phyloP scores from a whole-genome alignment of 495 filamentous ascomycete genomes.

The Chaetomidium leptoderma region DNA sequence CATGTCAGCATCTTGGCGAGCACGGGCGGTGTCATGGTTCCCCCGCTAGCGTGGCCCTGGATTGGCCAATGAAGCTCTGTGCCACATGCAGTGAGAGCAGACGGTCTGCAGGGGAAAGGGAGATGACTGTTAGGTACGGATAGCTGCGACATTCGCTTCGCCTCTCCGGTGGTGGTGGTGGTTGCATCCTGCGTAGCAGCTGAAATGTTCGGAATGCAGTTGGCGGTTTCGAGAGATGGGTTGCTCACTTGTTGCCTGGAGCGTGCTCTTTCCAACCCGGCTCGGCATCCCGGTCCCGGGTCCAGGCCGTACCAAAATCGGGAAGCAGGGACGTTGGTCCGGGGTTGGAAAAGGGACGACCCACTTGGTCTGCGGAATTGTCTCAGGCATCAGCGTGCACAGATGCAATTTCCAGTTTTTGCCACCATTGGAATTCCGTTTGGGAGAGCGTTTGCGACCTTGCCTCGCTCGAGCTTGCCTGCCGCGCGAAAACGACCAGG shows the following conservation, averaged over 20 bases:
- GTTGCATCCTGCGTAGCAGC: neutral
- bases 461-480: too few relatives aligned
- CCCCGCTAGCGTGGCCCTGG: too few relatives aligned
- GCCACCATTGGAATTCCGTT: too few relatives aligned
- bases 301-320: neutral
- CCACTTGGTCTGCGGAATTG: too few relatives aligned
- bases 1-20: neutral
- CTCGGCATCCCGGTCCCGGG: conserved; percentile 1
- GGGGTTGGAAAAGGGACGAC: neutral
- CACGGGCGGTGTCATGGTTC: neutral
- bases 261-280: neutral
- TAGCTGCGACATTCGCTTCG: neutral
- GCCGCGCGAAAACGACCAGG: too few relatives aligned
- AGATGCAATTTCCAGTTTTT: neutral
- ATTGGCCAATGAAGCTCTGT: conserved; percentile 2
- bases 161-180: neutral
- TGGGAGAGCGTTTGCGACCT: too few relatives aligned
- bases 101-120: conserved; percentile 1
- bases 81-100: neutral
- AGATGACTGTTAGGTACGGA: neutral
- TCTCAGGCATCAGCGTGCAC: neutral
- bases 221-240: neutral
- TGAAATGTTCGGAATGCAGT: neutral
- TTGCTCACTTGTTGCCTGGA: neutral
- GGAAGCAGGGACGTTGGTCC: conserved; percentile 19